Base-by-base conservation (phyloP, 1,139 yeast species). In the Yamadazyma trypodendri region DNA sequence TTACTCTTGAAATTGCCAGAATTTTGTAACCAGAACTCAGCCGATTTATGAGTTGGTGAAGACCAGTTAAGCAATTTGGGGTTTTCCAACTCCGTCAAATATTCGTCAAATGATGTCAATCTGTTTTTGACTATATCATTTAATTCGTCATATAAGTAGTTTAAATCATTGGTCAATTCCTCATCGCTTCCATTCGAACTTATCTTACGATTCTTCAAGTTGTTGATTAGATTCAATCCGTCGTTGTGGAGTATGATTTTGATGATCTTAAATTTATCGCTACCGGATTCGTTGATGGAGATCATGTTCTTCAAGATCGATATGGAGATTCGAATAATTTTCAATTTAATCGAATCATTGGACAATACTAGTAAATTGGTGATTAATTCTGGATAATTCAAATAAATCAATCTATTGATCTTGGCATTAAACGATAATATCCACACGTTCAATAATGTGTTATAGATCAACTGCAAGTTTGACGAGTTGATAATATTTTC, bases 31-130 rank as follows among this genome's bases (percentile, higher is more conserved):
- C 98, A 92, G 60, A 92, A 92, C 39, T 86, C 88, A 38, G 78
- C 80, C 33, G 88, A 84, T 51, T 81, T 79, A 63, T 92, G 98
- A 17, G 96, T 89, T 39, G 98, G 98, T 7, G 73, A 65, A 2
- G 96, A 79, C 95, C 96, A 92, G 45, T 79, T 77, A 54, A 92
- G 75, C 45, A 79, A 74, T 52, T 83, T 80, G n/a, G 77, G 77
- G 41, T 92, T 81, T 44, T 81, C 84, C 43, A 92, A 72, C 64
- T 92, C 98, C 35, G 89, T 81, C 52, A 79, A 71, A 61, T 90
- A 92, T 61, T 90, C 97, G 55, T 92, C 98, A 58, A 92, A 86
- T 2, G 96, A 88, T 4, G 97, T 83, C 68, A 92, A 77, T 47
- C 79, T 81, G 36, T 62, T 61, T 39, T 81, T 77, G 44, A 84